phyloP scores from a whole-genome alignment of 257 asterid species.

The Fraxinus quadrangulata region DNA sequence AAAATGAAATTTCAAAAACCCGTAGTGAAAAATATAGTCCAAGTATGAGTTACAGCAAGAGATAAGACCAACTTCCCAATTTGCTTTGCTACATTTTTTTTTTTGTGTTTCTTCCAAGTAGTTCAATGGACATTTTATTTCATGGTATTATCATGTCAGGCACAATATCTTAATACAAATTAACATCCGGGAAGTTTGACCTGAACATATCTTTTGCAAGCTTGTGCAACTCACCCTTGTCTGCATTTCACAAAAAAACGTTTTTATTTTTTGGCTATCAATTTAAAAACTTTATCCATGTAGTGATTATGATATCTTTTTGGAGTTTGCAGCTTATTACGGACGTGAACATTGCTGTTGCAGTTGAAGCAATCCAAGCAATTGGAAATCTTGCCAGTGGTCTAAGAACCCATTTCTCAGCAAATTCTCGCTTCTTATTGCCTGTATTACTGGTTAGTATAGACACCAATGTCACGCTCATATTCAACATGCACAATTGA shows the following conservation, averaged over 20 bases:
- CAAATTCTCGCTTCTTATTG: slow-evolving; percentile 78
- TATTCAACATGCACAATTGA: too few relatives aligned
- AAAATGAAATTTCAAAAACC: neutral
- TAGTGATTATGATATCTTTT: slow-evolving; percentile 26
- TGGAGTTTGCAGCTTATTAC: slow-evolving; percentile 80
- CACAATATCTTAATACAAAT: neutral
- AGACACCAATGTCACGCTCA: too few relatives aligned
- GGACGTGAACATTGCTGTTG: slow-evolving; percentile 98
- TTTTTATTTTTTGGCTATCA: slow-evolving; percentile 2
- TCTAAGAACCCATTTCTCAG: slow-evolving; percentile 82
- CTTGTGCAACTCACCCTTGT: slow-evolving; percentile 15
- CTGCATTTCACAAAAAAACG: slow-evolving; percentile 9
- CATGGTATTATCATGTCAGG: neutral
- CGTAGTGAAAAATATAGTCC: neutral
- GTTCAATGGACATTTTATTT: neutral
- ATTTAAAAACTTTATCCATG: slow-evolving; percentile 17
- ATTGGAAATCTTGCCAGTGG: slow-evolving; percentile 97
- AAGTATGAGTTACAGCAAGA: neutral
- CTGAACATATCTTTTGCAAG: neutral
- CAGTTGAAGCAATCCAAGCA: slow-evolving; percentile 98
- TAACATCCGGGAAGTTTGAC: neutral
- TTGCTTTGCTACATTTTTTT: neutral
- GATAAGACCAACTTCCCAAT: neutral
- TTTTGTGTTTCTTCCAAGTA: neutral
- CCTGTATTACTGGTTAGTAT: slow-evolving; percentile 83